Conservation (phyloP, 208 protist genomes). For the Trypanosoma mega region DNA sequence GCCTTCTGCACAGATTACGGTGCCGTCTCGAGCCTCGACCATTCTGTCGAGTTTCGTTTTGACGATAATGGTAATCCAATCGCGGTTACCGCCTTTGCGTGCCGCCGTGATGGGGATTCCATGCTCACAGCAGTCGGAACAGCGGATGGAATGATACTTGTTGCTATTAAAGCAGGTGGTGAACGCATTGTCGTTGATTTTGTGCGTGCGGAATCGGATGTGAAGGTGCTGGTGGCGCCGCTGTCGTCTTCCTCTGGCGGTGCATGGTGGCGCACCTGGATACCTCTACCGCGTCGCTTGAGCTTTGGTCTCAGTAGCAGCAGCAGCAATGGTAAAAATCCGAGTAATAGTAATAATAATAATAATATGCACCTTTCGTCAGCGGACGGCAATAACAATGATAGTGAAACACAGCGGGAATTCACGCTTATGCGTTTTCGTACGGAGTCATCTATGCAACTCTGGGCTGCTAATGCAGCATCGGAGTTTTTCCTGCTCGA, state of each 20-base stretch:
- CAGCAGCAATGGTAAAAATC: neutral
- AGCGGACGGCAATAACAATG: neutral
- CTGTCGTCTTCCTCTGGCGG: slow-evolving; percentile 23
- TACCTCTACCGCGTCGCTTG: slow-evolving; percentile 10
- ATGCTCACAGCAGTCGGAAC: slow-evolving; percentile 66
- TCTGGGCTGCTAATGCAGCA: slow-evolving; percentile 45
- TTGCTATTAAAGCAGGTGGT: slow-evolving; percentile 67
- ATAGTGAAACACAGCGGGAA: slow-evolving; percentile 19
- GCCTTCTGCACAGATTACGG: slow-evolving; percentile 78
- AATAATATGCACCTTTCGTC: too few relatives aligned
- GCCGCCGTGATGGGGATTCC: slow-evolving; percentile 35
- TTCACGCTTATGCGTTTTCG: slow-evolving; percentile 58
- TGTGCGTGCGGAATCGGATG: slow-evolving; percentile 26
- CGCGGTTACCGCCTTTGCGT: slow-evolving; percentile 59
- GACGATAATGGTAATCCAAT: slow-evolving; percentile 34
- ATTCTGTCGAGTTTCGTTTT: slow-evolving; percentile 75
- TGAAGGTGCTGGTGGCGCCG: slow-evolving; percentile 15
- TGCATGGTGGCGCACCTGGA: slow-evolving; percentile 21
- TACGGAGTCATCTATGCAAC: slow-evolving; percentile 36
- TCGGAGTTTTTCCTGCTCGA: slow-evolving; percentile 65
- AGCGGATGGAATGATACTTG: slow-evolving; percentile 41
- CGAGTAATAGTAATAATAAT: slow-evolving; percentile 6
- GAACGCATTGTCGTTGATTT: slow-evolving; percentile 54
- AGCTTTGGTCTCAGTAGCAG: neutral
- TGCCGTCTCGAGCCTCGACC: slow-evolving; percentile 75